Evolutionary conservation across 768 basidiomycete genomes (phyloP), one percentile per base, ranked within the genome.

Genomic region (Boletus fagicola): DNA sequence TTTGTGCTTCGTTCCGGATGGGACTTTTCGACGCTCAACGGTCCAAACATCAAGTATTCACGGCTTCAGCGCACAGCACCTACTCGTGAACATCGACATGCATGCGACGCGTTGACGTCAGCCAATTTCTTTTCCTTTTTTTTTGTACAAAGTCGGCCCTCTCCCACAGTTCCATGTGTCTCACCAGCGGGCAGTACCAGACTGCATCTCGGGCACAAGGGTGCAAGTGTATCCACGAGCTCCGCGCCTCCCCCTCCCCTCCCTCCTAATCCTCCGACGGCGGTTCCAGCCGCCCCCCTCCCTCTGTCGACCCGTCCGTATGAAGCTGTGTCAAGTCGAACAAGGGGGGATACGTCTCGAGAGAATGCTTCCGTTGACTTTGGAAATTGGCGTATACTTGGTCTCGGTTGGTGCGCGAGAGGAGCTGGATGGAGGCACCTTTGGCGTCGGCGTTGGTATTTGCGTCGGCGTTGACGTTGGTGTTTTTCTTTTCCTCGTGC

Each of bases 361-460:
- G 61, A 24, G 59, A 52, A 4, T 35, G 38, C 51, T 54, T 67
- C 0, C 69, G 57, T 2, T 51, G 39, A 0, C 0, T 12, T 2
- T 26, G 31, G 1, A 77, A 75, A 31, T 76, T 63, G 6, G 62
- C 48, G 20, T 69, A 72, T 0, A 75, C 78, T 33, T 71, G 72
- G 12, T 69, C 68, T 7, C 64, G 62, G n/a, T 75, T 67, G 0
- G 75, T 72, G 28, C 74, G 64, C 1, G 77, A 68, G 11, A 80
- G 65, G 5, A 80, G 62, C 54, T 79, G 78, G 53, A 80, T 75
- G 47, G 73, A 75, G 8, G 78, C 75, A 2, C 62, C 61, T 1
- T 62, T 65, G 4, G 55, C 62, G 42, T 70, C 26, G 20, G 12
- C 31, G 47, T 33, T 28, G 45, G 28, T 15, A 13, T 3, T 5